Evolutionary conservation across 2,329 filamentous ascomycete species (phyloP).

Genomic region (Thelonectria olida): DNA sequence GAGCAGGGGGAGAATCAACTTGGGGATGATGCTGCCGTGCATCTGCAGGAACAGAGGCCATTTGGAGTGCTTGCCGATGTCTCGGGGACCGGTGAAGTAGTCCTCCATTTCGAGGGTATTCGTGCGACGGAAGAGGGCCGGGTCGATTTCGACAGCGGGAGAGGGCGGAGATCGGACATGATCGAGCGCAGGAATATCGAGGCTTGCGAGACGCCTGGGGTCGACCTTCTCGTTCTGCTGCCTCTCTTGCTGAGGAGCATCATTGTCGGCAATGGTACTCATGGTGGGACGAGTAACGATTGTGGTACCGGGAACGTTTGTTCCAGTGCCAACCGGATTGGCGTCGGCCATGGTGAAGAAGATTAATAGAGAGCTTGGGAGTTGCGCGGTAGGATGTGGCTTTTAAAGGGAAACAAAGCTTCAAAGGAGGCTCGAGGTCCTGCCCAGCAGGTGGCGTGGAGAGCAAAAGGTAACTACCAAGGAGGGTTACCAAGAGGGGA

Average conservation of each 20-base stretch:
- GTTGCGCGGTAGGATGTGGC: not conserved
- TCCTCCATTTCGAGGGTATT: conserved; percentile 63
- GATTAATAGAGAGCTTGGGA: not conserved
- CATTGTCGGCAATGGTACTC: conserved; percentile 9
- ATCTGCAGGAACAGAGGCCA: conserved; percentile 79
- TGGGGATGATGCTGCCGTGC: conserved; percentile 78
- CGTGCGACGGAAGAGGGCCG: conserved; percentile 44
- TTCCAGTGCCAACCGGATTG: conserved; percentile 22
- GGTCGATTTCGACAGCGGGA: conserved; percentile 39
- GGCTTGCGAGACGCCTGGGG: conserved; percentile 36
- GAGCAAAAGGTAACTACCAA: not conserved
- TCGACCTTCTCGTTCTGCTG: conserved; percentile 17
- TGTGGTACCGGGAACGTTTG: conserved; percentile 2
- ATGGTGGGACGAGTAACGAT: conserved; percentile 16
- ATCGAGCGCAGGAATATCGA: conserved; percentile 42
- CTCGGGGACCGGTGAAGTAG: conserved; percentile 73
- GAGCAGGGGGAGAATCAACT: conserved; percentile 75
- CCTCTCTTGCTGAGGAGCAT: not conserved
- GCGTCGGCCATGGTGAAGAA: conserved; percentile 34
- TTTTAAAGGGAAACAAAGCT: not conserved
- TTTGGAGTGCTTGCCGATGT: conserved; percentile 78
- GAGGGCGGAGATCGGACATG: conserved; percentile 43
- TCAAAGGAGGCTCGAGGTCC: conserved; percentile 18
- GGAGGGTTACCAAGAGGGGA: not conserved
- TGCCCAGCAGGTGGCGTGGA: conserved; percentile 36